Evolutionary conservation across 2,329 filamentous ascomycete species (phyloP).

Genomic region (Arthroderma sp.): DNA sequence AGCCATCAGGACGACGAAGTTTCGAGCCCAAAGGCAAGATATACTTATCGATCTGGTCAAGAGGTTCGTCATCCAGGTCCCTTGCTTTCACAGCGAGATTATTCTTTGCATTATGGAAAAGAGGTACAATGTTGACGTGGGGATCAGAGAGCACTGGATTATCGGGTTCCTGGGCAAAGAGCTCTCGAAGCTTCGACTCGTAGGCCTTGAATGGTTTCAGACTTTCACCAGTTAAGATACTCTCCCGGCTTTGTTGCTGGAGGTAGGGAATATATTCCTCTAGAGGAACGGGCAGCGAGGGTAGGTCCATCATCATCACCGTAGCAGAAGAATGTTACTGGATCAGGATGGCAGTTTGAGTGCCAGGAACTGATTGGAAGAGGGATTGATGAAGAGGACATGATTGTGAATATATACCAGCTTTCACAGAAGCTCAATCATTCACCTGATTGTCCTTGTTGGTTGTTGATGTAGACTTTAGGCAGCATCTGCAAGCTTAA

Average conservation of each 20-base stretch:
- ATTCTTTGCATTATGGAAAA: constrained; percentile 13
- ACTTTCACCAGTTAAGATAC: constrained; percentile 10
- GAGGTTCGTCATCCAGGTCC: constrained; percentile 12
- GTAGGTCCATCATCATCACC: constrained; percentile 8
- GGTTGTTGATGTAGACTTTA: no score
- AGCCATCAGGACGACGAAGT: constrained; percentile 46
- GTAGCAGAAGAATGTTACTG: background rate
- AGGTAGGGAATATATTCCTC: constrained; percentile 11
- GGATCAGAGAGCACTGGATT: constrained; percentile 12
- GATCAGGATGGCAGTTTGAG: background rate
- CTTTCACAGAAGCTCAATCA: no score
- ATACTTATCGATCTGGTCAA: constrained; percentile 15
- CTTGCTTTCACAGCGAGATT: constrained; percentile 13
- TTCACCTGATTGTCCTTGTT: no score
- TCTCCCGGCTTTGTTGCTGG: constrained; percentile 7
- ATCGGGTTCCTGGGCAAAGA: constrained; percentile 18
- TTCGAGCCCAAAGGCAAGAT: constrained; percentile 20
- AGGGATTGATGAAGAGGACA: no score
- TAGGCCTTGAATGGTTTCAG: constrained; percentile 17
- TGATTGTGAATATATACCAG: no score
- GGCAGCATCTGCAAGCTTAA: no score
- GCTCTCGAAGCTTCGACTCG: constrained; percentile 18
- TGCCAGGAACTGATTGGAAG: no score
- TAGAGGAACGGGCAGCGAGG: constrained; percentile 9
- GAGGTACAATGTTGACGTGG: constrained; percentile 16